phyloP scores from a whole-genome alignment of 2,329 filamentous ascomycete genomes.

The Fusarium dlaminii region DNA sequence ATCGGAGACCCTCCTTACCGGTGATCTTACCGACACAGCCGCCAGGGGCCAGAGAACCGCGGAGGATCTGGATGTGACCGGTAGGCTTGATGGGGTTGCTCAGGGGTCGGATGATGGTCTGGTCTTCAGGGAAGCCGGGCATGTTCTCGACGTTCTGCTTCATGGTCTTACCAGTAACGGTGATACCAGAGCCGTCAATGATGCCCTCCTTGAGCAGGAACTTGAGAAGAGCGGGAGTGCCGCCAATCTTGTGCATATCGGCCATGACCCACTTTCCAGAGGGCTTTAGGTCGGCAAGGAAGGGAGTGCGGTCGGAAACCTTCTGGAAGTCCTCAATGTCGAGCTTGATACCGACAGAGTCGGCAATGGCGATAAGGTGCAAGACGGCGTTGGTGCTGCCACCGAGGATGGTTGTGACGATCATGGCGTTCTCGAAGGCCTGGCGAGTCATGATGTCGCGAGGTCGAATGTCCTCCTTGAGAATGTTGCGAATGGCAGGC shows the following conservation, averaged over 20 bases:
- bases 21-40: conserved; percentile 95
- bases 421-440: conserved; percentile 88
- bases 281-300: conserved; percentile 85
- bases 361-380: conserved; percentile 84
- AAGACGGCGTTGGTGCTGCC: conserved; percentile 88
- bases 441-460: conserved; percentile 81
- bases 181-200: conserved; percentile 81
- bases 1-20: conserved; percentile 87
- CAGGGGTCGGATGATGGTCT: conserved; percentile 83
- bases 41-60: conserved; percentile 84
- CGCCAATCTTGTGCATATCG: conserved; percentile 84
- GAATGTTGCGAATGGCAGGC: conserved; percentile 76
- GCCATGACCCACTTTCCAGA: conserved; percentile 90
- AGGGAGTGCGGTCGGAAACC: conserved; percentile 80
- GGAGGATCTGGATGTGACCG: conserved; percentile 89
- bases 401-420: conserved; percentile 82
- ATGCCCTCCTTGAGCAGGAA: conserved; percentile 85
- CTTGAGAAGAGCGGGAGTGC: conserved; percentile 87
- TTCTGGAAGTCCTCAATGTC: conserved; percentile 88
- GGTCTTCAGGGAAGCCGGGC: conserved; percentile 77
- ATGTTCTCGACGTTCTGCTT: conserved; percentile 84
- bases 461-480: conserved; percentile 80
- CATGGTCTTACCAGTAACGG: conserved; percentile 89
- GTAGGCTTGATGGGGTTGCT: conserved; percentile 86
- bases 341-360: conserved; percentile 82